These are phyloP conservation scores for Dipodascus albidus DNA, from an alignment of 805 yeast species.

Conservation along the genomic window DNA sequence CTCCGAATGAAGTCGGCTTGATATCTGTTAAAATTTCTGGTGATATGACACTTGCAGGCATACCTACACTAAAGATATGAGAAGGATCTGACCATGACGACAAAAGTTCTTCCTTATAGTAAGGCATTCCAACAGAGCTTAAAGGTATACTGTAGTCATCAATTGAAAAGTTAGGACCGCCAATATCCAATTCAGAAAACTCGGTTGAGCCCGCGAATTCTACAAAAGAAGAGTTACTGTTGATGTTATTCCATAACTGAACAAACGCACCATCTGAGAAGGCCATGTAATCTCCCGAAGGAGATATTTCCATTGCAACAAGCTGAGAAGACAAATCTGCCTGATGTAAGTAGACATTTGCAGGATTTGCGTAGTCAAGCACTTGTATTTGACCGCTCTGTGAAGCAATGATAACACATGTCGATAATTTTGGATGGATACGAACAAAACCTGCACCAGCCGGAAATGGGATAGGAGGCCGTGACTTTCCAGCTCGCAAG, in stretches of 20 bases:
- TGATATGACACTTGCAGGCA: conserved; percentile 44
- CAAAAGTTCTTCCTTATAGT: conserved; percentile 60
- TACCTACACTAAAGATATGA: conserved; percentile 49
- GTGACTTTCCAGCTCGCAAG: conserved; percentile 53
- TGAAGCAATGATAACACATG: conserved; percentile 64
- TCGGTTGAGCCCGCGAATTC: conserved; percentile 38
- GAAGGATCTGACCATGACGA: conserved; percentile 67
- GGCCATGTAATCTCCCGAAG: conserved; percentile 67
- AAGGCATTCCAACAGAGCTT: conserved; percentile 74
- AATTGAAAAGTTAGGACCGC: conserved; percentile 26
- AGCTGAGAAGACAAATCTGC: conserved; percentile 41
- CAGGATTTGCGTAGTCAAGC: conserved; percentile 73
- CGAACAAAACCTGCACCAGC: conserved; percentile 80
- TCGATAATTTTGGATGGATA: conserved; percentile 78
- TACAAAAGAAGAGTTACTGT: conserved; percentile 32
- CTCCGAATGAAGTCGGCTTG: conserved; percentile 27
- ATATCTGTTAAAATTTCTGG: conserved; percentile 33
- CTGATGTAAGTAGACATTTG: conserved; percentile 52
- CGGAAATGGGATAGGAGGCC: conserved; percentile 77
- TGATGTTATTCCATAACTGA: conserved; percentile 54
- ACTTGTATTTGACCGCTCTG: conserved; percentile 74
- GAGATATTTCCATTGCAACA: conserved; percentile 41
- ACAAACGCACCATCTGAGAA: conserved; percentile 55
- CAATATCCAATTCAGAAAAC: conserved; percentile 34
- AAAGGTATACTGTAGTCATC: conserved; percentile 44